Conservation (phyloP, 805 yeast species). For the Lipomyces sp. region DNA sequence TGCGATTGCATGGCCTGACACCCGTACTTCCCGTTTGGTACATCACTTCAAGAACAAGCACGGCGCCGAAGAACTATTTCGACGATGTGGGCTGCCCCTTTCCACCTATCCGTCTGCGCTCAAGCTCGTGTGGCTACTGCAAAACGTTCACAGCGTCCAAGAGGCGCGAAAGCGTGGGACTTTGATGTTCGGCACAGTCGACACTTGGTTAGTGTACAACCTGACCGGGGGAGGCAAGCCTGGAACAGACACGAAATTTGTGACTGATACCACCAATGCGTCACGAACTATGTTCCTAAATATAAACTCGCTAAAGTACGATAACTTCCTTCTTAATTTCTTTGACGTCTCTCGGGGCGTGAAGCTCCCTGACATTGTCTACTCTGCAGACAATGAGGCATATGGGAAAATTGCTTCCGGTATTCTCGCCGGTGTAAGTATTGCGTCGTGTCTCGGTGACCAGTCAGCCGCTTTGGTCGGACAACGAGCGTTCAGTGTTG, state of each 20-base stretch:
- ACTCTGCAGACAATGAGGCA: constrained; percentile 65
- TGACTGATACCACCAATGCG: constrained; percentile 90
- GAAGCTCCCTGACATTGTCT: constrained; percentile 73
- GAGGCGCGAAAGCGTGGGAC: constrained; percentile 75
- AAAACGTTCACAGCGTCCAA: constrained; percentile 69
- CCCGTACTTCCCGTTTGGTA: constrained; percentile 78
- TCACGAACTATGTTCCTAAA: constrained; percentile 90
- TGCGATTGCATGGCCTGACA: constrained; percentile 97
- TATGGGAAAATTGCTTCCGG: constrained; percentile 68
- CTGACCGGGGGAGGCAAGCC: constrained; percentile 64
- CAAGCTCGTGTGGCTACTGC: constrained; percentile 85
- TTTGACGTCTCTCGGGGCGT: constrained; percentile 77
- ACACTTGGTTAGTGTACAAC: constrained; percentile 89
- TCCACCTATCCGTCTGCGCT: constrained; percentile 92
- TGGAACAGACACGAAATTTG: constrained; percentile 54
- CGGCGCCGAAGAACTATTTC: constrained; percentile 60
- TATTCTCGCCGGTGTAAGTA: constrained; percentile 66
- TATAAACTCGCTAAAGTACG: constrained; percentile 74
- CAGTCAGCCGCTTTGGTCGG: constrained; percentile 94
- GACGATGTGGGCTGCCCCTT: constrained; percentile 81
- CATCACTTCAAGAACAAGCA: constrained; percentile 62
- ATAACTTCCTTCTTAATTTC: constrained; percentile 70
- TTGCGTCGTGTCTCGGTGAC: constrained; percentile 91
- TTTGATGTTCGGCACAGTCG: constrained; percentile 91
- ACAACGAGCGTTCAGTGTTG: constrained; percentile 80